Conservation (phyloP, 257 asterid species). For the Cinchona pubescens region DNA sequence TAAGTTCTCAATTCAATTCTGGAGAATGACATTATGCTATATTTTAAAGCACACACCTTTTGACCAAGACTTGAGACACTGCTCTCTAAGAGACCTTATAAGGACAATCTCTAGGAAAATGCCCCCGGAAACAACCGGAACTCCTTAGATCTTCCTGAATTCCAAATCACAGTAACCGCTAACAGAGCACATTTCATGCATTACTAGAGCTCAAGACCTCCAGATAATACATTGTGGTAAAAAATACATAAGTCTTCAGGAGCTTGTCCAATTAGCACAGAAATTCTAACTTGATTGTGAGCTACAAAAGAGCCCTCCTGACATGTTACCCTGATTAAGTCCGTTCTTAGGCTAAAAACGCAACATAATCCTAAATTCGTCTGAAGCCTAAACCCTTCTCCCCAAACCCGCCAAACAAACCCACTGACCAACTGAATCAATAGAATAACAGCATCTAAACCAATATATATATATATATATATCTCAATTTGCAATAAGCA, state of each 20-base stretch:
- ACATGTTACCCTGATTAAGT: not conserved
- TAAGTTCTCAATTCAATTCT: not conserved
- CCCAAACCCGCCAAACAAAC: not conserved
- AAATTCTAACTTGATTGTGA: not conserved
- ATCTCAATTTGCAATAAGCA: not conserved
- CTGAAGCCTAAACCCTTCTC: not conserved
- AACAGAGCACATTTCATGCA: not conserved
- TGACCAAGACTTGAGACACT: not conserved
- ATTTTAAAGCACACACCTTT: not conserved
- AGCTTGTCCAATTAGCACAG: not conserved
- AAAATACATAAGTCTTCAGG: not conserved
- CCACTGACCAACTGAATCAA: not conserved
- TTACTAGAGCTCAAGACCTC: not conserved
- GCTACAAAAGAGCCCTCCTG: not conserved
- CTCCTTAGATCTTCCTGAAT: not conserved
- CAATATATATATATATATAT: not conserved
- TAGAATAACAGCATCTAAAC: not conserved
- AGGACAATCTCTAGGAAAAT: not conserved
- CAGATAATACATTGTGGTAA: not conserved
- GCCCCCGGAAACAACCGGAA: conserved; percentile 1
- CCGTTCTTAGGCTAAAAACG: not conserved
- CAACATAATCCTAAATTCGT: not conserved
- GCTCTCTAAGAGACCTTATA: not conserved
- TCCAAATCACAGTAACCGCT: not conserved
- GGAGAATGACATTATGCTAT: not conserved